Evolutionary conservation across 495 filamentous ascomycete genomes (phyloP), one percentile per base, ranked within the genome.

Genomic region (Tricharina praecox): DNA sequence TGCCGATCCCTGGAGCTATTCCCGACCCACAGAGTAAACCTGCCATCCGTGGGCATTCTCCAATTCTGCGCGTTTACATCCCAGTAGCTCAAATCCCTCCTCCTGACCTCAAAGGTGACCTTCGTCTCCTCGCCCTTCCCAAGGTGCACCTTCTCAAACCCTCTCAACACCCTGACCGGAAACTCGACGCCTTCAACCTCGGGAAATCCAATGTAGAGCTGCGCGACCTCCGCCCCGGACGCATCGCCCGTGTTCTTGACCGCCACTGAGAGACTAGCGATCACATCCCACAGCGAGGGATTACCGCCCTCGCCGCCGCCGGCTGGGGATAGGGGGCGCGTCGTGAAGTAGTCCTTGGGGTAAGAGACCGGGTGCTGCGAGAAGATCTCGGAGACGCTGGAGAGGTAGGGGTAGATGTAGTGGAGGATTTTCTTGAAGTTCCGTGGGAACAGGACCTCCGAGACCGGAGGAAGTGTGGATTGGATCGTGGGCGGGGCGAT

Each of bases 331-430:
- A 64, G 56, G 36, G 72, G 68, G 15, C 62, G 62, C 11, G 61
- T 62, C 10, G 65, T 63, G 30, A 71, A 59, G 60, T 88, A 92
- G 2, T 80, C 84, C 0, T 72, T 65, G 0, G 86, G 86, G 51
- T 86, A 92, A 0, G 71, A 70, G 50, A 84, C 82, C 1, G 64
- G 63, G n/a, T 66, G 67, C 0, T 63, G 41, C 10, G 68, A 70
- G 39, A 79, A 71, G 5, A 74, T 67, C 19, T 77, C 73, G 23
- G 60, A 61, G 15, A 54, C 45, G 4, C 64, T 67, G 0, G 66
- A 52, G 15, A 95, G 71, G 55, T 93, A 97, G 0, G 90, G 85
- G 58, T 97, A 96, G 49, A 97, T 72, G 61, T 85, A 92, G 56
- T 85, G 85, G 18, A 69, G 64, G 10, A 97, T 62, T 32, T 67